phyloP scores from a whole-genome alignment of 495 filamentous ascomycete species.

The Talaromyces adpressus region DNA sequence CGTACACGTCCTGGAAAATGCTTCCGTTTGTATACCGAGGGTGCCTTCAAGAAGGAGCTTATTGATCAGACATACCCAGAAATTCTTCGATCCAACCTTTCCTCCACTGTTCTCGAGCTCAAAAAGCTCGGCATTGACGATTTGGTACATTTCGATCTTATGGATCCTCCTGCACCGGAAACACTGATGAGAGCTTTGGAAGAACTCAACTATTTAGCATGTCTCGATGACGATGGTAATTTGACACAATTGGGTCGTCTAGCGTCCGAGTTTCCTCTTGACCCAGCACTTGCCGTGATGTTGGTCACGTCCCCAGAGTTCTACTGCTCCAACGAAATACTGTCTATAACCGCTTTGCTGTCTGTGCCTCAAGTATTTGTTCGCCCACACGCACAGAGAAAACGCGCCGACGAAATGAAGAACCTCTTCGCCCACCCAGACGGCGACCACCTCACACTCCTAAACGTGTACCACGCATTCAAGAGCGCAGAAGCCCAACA shows the following conservation, averaged over 20 bases:
- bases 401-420: constrained; percentile 98
- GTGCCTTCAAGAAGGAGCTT: constrained; percentile 94
- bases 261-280: constrained; percentile 93
- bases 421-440: constrained; percentile 84
- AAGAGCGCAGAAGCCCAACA: constrained; percentile 64
- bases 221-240: constrained; percentile 92
- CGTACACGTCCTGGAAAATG: constrained; percentile 97
- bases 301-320: constrained; percentile 95
- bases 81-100: constrained; percentile 87
- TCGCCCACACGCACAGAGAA: constrained; percentile 72
- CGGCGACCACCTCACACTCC: constrained; percentile 90
- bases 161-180: constrained; percentile 97
- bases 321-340: constrained; percentile 96
- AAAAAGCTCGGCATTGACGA: constrained; percentile 97
- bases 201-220: constrained; percentile 95
- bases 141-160: constrained; percentile 95
- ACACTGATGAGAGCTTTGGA: constrained; percentile 98
- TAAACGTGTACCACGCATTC: constrained; percentile 98
- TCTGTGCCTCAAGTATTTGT: constrained; percentile 95
- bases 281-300: constrained; percentile 95
- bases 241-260: constrained; percentile 78
- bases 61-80: constrained; percentile 97
- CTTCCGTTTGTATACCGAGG: constrained; percentile 94
- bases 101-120: constrained; percentile 89
- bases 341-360: constrained; percentile 88